phyloP scores from a whole-genome alignment of 2,329 filamentous ascomycete species.

The Colletotrichum gloeosporioides region DNA sequence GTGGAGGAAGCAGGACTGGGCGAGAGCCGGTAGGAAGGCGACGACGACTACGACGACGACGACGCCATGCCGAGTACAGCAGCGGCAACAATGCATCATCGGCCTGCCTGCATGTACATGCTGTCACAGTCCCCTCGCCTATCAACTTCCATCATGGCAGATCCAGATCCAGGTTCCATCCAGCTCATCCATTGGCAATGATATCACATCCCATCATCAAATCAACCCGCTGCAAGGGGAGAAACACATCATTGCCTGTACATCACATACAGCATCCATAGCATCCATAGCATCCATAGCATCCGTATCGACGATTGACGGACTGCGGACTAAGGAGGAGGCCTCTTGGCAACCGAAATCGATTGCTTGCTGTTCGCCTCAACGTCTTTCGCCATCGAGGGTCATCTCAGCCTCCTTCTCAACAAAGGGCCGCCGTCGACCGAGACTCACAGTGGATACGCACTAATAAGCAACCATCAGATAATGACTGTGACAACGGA shows the following conservation, averaged over 20 bases:
- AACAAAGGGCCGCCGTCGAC: neutral
- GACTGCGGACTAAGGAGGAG: neutral
- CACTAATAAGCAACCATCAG: neutral
- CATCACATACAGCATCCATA: neutral
- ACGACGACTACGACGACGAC: neutral
- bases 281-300: neutral
- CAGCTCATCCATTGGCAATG: neutral
- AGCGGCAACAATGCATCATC: conserved; percentile 2
- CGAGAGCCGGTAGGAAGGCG: neutral
- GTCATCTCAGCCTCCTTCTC: neutral
- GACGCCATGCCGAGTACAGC: neutral
- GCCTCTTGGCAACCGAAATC: conserved; percentile 1
- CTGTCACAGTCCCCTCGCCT: neutral
- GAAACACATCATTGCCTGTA: neutral
- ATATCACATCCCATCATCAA: conserved; percentile 15
- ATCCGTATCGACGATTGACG: neutral
- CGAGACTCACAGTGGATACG: neutral
- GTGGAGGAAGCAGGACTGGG: neutral
- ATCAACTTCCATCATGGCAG: neutral
- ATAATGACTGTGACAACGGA: neutral
- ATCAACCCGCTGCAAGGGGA: neutral
- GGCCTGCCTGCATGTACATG: neutral
- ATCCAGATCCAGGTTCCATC: neutral
- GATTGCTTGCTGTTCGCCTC: neutral
- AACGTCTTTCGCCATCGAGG: neutral